Conservation (phyloP, 2,329 filamentous ascomycete species). For the Cercospora zeina region DNA sequence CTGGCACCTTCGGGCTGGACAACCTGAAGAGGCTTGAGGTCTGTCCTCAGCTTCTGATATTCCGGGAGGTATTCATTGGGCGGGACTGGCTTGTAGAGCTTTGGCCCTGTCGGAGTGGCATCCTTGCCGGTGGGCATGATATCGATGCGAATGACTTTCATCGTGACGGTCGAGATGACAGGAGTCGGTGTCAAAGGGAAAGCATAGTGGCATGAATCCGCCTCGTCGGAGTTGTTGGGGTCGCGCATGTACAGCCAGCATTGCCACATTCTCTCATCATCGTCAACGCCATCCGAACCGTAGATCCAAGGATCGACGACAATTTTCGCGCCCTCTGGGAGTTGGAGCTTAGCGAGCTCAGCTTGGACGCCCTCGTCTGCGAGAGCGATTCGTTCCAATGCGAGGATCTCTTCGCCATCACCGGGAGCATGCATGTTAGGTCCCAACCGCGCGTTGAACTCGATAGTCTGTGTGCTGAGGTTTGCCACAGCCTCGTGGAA, state of each 20-base stretch:
- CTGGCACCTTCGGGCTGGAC: conserved; percentile 68
- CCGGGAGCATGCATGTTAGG: conserved; percentile 58
- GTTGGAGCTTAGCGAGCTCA: conserved; percentile 60
- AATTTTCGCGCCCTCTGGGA: conserved; percentile 58
- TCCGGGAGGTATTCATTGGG: conserved; percentile 68
- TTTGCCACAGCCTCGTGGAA: conserved; percentile 63
- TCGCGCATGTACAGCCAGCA: conserved; percentile 68
- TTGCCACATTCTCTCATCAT: conserved; percentile 48
- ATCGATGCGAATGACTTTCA: conserved; percentile 69
- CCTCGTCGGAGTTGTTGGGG: conserved; percentile 58
- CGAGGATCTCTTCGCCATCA: conserved; percentile 61
- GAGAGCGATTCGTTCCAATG: conserved; percentile 58
- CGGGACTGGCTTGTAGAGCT: conserved; percentile 59
- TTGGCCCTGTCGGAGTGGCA: conserved; percentile 56
- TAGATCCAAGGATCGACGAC: conserved; percentile 71
- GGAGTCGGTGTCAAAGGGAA: conserved; percentile 67
- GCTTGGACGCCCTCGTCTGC: conserved; percentile 58
- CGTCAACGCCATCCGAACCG: conserved; percentile 53
- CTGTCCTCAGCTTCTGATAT: conserved; percentile 44
- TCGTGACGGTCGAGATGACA: conserved; percentile 60
- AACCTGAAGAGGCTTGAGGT: conserved; percentile 68
- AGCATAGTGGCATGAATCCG: conserved; percentile 68
- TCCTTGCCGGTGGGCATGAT: conserved; percentile 67
- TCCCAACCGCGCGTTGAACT: conserved; percentile 60
- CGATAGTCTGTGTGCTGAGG: conserved; percentile 53